phyloP scores from a whole-genome alignment of 2,329 filamentous ascomycete genomes.

The Ceratocystis destructans region DNA sequence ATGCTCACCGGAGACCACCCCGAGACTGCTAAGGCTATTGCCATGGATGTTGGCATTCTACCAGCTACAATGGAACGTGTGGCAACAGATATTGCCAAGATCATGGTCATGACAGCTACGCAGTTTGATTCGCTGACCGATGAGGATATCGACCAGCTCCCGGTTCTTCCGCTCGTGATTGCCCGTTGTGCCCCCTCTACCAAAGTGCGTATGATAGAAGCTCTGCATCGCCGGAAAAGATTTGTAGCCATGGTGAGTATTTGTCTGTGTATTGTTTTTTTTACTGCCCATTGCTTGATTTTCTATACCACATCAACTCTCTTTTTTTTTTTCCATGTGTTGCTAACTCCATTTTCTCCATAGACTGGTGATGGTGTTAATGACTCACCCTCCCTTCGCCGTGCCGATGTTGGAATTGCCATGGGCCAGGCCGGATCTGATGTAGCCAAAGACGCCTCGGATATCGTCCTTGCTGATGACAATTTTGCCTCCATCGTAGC shows the following conservation, averaged over 20 bases:
- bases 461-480: constrained; percentile 58
- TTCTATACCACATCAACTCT: neutral
- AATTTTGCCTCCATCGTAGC: constrained; percentile 61
- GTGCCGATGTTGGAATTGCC: constrained; percentile 57
- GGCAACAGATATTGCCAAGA: constrained; percentile 38
- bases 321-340: neutral
- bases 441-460: constrained; percentile 50
- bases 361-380: constrained; percentile 60
- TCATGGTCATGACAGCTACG: constrained; percentile 50
- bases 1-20: constrained; percentile 57
- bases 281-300: neutral
- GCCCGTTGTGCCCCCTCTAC: constrained; percentile 56
- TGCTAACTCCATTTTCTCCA: neutral
- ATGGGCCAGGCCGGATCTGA: constrained; percentile 51
- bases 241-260: constrained; percentile 51
- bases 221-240: constrained; percentile 49
- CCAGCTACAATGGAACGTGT: constrained; percentile 36
- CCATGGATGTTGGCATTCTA: constrained; percentile 47
- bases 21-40: constrained; percentile 49
- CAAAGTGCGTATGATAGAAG: constrained; percentile 62
- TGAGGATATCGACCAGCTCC: constrained; percentile 49
- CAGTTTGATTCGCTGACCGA: constrained; percentile 51
- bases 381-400: constrained; percentile 55
- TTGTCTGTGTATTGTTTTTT: neutral
- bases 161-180: constrained; percentile 53